Evolutionary conservation across 768 basidiomycete genomes (phyloP).

Genomic region (Daedalea quercina): DNA sequence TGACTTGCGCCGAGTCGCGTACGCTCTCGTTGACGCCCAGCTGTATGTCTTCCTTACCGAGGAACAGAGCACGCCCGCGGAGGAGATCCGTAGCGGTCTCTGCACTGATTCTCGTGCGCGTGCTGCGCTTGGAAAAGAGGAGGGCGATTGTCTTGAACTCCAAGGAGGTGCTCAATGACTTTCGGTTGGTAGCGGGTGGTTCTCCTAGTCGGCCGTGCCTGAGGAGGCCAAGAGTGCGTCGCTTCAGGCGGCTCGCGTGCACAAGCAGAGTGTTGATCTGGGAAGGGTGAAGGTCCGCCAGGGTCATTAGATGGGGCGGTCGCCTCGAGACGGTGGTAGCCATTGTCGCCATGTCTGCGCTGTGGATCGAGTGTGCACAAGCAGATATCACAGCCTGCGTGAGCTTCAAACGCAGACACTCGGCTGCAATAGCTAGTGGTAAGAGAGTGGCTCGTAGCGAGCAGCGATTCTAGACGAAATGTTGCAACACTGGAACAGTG

Average conservation of each 20-base stretch:
- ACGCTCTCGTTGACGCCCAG: conserved; percentile 90
- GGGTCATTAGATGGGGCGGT: conserved; percentile 74
- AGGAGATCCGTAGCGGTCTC: conserved; percentile 78
- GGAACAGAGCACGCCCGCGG: conserved; percentile 86
- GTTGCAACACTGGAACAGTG: too few species aligned
- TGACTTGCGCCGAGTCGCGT: conserved; percentile 80
- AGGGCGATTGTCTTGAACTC: conserved; percentile 83
- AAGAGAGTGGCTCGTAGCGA: too few species aligned
- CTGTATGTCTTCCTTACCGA: conserved; percentile 88
- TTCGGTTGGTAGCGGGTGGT: conserved; percentile 29
- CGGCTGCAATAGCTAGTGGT: too few species aligned
- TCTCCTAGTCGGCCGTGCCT: conserved; percentile 1
- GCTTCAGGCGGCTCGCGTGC: conserved; percentile 62
- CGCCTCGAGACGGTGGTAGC: too few species aligned
- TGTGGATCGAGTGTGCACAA: too few species aligned
- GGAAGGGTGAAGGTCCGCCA: conserved; percentile 77
- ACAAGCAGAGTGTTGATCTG: conserved; percentile 65
- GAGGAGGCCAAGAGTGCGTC: conserved; percentile 29
- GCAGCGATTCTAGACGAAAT: too few species aligned
- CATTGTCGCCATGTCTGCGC: too few species aligned
- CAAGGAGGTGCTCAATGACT: conserved; percentile 66
- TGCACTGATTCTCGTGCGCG: conserved; percentile 82
- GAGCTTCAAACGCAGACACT: too few species aligned
- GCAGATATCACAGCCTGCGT: too few species aligned
- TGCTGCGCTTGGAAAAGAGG: conserved; percentile 90